Evolutionary conservation across 176 grass and related monocot genomes (phyloP).

Genomic region (Cymbopogon citratus): DNA sequence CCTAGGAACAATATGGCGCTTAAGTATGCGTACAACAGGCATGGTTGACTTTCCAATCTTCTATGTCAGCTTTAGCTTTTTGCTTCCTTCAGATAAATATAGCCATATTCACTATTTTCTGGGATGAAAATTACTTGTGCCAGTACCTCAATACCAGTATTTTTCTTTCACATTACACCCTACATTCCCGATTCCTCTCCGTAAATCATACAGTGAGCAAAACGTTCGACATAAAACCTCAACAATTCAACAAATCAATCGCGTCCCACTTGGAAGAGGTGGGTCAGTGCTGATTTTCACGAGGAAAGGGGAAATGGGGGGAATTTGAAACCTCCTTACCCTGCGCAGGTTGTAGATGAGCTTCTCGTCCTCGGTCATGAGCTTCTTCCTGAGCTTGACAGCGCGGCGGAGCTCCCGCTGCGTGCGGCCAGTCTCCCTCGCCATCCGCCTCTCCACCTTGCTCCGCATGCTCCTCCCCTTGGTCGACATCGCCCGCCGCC

Average conservation of each 20-base stretch:
- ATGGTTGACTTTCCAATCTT: not conserved
- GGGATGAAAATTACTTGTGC: not conserved
- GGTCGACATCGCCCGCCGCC: conserved; percentile 64
- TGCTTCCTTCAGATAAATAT: not conserved
- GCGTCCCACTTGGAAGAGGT: no score
- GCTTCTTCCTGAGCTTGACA: conserved; percentile 86
- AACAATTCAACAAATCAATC: no score
- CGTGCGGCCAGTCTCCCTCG: conserved; percentile 80
- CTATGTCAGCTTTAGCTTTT: not conserved
- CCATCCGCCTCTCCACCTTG: conserved; percentile 96
- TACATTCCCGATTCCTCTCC: not conserved
- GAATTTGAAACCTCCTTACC: conserved; percentile 22
- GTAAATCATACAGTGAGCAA: no score
- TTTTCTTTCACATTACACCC: not conserved
- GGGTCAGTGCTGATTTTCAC: not conserved
- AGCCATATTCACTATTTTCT: not conserved
- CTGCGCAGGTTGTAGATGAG: conserved; percentile 80
- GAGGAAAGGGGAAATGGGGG: not conserved
- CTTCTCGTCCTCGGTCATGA: conserved; percentile 96
- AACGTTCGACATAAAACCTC: no score
- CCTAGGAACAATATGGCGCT: not conserved
- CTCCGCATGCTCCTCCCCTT: conserved; percentile 84
- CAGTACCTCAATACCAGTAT: not conserved
- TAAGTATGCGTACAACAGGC: not conserved
- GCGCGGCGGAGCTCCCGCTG: conserved; percentile 79